Base-by-base conservation (phyloP, 441 rosid species). In the Brassica hybrid region DNA sequence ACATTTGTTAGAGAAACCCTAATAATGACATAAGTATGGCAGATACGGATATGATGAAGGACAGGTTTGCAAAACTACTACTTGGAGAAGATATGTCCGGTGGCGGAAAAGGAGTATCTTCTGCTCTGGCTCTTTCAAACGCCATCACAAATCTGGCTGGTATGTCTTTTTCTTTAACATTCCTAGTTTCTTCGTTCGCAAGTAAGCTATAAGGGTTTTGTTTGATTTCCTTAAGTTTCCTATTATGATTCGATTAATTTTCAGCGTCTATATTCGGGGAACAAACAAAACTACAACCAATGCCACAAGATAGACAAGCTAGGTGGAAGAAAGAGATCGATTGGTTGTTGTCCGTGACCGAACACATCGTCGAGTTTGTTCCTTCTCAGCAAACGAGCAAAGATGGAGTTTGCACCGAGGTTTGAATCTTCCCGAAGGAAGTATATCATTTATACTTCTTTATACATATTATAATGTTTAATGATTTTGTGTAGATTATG, bases 41-140 rank as follows among this genome's bases (percentile, higher is more conserved):
- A 86, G 89, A 85, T 67, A 57, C 81, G 62, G 90, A 86, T 23
- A 12, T 75, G 79, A 85, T 84, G 87, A 81, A 82, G 79, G 88
- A 85, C 52, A 82, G 82, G 67, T 87, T 87, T 61, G 67, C 90
- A 2, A 87, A 82, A 72, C 77, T 87, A 70, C 85, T 87, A 59
- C 78, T 87, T 32, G 90, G 88, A 18, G 88, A 87, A 83, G 90
- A 87, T 57, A 82, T 87, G 87, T 85, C 90, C 4, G 90, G 88
- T 16, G 85, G 86, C 9, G 87, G 88, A 14, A 87, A 85, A 68
- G 90, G 90, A 11, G 90, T 85, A 56, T 75, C 83, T 64, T 80
- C 90, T 7, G 90, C 88, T 72, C 69, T 83, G 6, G 87, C 88
- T 17, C 68, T 87, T 73, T 87, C 90, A 21, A 87, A 87, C 79